Conservation (phyloP, 1,284 basidiomycete genomes). For the Sporisorium graminicola region DNA sequence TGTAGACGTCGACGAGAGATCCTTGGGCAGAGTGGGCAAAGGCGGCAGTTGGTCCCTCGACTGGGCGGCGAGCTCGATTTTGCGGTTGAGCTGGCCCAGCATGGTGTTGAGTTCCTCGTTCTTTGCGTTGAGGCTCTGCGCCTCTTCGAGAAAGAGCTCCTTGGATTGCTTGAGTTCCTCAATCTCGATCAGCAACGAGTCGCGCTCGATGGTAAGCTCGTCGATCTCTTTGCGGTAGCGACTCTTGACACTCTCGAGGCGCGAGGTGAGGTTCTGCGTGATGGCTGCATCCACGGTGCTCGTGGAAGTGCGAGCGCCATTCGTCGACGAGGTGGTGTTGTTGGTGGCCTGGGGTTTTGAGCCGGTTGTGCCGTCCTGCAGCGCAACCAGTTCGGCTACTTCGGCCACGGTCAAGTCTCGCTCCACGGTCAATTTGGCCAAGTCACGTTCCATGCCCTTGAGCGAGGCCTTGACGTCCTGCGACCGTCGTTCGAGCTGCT, state of each 20-base stretch:
- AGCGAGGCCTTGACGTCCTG: constrained; percentile 83
- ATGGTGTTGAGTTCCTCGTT: constrained; percentile 93
- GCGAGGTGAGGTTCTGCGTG: constrained; percentile 81
- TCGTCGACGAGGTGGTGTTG: constrained; percentile 3
- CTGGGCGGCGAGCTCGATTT: constrained; percentile 46
- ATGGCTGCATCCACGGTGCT: constrained; percentile 70
- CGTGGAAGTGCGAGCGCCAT: constrained; percentile 19
- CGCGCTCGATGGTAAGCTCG: constrained; percentile 84
- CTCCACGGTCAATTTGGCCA: constrained; percentile 88
- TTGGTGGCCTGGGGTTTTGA: constrained; percentile 3
- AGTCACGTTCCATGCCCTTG: constrained; percentile 82
- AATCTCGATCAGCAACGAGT: constrained; percentile 84
- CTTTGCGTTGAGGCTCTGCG: constrained; percentile 85
- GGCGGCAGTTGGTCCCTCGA: constrained; percentile 36
- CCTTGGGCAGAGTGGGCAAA: constrained; percentile 22
- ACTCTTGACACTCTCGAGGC: constrained; percentile 88
- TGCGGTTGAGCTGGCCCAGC: constrained; percentile 74
- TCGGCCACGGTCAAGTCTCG: constrained; percentile 92
- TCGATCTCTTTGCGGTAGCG: constrained; percentile 89
- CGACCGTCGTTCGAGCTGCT: constrained; percentile 81
- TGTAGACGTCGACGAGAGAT: constrained; percentile 15
- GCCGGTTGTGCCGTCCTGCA: constrained; percentile 73
- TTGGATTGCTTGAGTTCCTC: constrained; percentile 86
- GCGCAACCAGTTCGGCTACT: constrained; percentile 84
- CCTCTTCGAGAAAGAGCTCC: constrained; percentile 89